Conservation (phyloP, 2,329 filamentous ascomycete species). For the Arthrobotrys conoides region DNA sequence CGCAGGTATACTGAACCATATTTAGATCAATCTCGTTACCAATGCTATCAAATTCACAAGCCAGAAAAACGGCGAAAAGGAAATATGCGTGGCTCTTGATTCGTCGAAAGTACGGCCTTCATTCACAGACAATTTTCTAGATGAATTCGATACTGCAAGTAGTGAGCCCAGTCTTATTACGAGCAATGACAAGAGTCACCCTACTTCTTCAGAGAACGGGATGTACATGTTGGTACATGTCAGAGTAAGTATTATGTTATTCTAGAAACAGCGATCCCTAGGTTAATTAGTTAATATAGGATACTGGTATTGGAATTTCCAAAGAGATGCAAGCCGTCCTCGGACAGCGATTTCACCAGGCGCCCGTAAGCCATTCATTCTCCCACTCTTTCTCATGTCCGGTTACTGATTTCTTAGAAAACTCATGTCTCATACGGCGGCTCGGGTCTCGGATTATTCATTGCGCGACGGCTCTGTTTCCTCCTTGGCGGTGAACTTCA, state of each 20-base stretch:
- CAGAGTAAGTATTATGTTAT: slow-evolving; percentile 27
- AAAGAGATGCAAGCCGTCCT: slow-evolving; percentile 62
- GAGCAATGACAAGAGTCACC: neutral
- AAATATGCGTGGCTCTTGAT: slow-evolving; percentile 61
- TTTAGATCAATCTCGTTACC: slow-evolving; percentile 77
- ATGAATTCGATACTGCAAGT: slow-evolving; percentile 10
- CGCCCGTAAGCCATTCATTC: slow-evolving; percentile 46
- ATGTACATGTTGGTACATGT: slow-evolving; percentile 56
- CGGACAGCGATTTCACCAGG: slow-evolving; percentile 63
- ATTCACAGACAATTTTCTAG: slow-evolving; percentile 53
- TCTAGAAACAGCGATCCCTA: neutral
- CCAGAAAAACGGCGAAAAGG: slow-evolving; percentile 57
- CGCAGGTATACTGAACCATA: neutral
- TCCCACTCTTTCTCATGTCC: neutral
- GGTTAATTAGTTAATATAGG: slow-evolving; percentile 36
- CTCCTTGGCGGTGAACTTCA: slow-evolving; percentile 84
- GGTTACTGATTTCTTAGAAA: slow-evolving; percentile 47
- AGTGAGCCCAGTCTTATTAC: slow-evolving; percentile 1
- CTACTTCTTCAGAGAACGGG: slow-evolving; percentile 16
- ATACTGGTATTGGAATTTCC: slow-evolving; percentile 63
- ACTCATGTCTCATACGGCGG: slow-evolving; percentile 82
- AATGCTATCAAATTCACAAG: slow-evolving; percentile 73
- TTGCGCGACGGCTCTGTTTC: slow-evolving; percentile 81
- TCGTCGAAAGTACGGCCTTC: slow-evolving; percentile 52
- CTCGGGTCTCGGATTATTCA: slow-evolving; percentile 80